These are phyloP conservation scores for Aquilaria yunnanensis DNA, from an alignment of 345 rosid species.

Conservation along the genomic window DNA sequence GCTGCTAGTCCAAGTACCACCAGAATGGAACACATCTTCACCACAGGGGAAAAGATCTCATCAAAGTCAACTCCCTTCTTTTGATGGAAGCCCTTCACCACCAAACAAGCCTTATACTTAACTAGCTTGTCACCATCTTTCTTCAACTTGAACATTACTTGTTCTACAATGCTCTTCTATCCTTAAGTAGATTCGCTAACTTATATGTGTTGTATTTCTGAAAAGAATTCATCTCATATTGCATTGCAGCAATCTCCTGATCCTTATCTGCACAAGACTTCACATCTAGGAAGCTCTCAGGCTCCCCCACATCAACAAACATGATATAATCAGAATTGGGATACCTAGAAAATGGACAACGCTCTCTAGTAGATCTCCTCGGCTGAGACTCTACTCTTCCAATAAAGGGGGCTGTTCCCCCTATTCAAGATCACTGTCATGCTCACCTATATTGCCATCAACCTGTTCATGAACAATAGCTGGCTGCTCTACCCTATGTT, in stretches of 20 bases:
- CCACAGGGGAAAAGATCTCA: too few species aligned
- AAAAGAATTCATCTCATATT: background rate
- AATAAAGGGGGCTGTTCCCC: background rate
- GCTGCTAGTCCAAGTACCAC: too few species aligned
- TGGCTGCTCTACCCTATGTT: background rate
- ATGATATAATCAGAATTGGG: background rate
- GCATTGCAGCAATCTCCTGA: background rate
- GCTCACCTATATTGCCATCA: background rate
- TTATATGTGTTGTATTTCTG: background rate
- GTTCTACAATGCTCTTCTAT: background rate
- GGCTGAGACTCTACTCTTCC: background rate
- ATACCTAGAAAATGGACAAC: background rate
- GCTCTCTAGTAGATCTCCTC: background rate
- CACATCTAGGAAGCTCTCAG: background rate
- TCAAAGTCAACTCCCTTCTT: background rate
- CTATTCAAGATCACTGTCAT: too few species aligned
- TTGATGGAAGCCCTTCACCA: too few species aligned
- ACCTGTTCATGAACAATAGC: background rate
- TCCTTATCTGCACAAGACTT: background rate
- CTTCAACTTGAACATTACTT: background rate
- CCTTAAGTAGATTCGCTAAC: background rate
- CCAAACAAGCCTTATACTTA: too few species aligned
- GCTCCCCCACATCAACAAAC: background rate
- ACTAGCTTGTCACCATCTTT: too few species aligned
- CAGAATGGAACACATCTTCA: too few species aligned